These are phyloP conservation scores for Scytalidium lignicola DNA, from an alignment of 2,329 filamentous ascomycete species.

Conservation along the genomic window DNA sequence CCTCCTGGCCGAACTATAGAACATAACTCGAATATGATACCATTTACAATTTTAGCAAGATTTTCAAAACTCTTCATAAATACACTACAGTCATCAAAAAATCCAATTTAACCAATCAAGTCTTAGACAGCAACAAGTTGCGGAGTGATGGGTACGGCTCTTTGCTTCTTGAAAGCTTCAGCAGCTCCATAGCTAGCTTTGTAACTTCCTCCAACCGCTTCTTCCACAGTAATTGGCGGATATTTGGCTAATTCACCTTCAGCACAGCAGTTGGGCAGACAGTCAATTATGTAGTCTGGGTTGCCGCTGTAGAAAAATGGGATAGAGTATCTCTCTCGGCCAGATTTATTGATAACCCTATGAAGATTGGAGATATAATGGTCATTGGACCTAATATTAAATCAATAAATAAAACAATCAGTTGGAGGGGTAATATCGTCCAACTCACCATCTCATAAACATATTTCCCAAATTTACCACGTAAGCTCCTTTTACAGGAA, in stretches of 20 bases:
- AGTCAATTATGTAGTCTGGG: slow-evolving; percentile 37
- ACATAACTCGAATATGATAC: no score
- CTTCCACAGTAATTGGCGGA: slow-evolving; percentile 35
- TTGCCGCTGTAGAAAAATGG: slow-evolving; percentile 49
- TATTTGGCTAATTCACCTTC: slow-evolving; percentile 34
- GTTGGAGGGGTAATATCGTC: neutral
- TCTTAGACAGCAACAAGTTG: slow-evolving; percentile 1
- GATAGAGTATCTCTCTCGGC: slow-evolving; percentile 43
- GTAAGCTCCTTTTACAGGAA: slow-evolving; percentile 36
- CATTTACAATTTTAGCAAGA: no score
- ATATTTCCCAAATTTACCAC: slow-evolving; percentile 46
- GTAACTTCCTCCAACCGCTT: slow-evolving; percentile 35
- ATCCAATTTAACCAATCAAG: no score
- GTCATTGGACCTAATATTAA: slow-evolving; percentile 32
- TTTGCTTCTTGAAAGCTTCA: slow-evolving; percentile 34
- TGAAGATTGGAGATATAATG: slow-evolving; percentile 45
- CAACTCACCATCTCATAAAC: slow-evolving; percentile 34
- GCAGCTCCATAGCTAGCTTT: slow-evolving; percentile 37
- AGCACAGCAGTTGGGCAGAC: slow-evolving; percentile 35
- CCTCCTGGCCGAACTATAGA: no score
- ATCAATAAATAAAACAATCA: slow-evolving; percentile 26
- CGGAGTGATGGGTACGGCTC: neutral
- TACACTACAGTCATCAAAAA: neutral
- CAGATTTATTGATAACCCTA: slow-evolving; percentile 45
- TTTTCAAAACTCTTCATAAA: no score